Conservation (phyloP, 805 yeast species). For the Metschnikowia drakensbergensis region DNA sequence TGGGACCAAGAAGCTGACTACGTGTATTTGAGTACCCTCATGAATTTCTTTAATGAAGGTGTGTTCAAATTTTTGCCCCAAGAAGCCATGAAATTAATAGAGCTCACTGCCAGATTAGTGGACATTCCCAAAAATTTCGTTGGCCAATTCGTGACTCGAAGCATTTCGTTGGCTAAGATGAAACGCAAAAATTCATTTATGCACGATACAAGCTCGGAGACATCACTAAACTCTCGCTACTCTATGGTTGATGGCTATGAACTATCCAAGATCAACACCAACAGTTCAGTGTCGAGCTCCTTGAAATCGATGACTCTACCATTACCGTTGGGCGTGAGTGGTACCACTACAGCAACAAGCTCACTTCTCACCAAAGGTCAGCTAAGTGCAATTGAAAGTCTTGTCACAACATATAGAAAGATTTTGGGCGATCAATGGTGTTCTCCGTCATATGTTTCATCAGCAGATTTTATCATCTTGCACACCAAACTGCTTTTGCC, state of each 20-base stretch:
- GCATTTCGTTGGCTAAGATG: constrained; percentile 37
- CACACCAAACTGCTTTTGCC: constrained; percentile 36
- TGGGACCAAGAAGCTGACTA: constrained; percentile 71
- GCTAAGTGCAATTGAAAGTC: constrained; percentile 42
- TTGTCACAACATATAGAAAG: constrained; percentile 51
- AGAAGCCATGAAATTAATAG: constrained; percentile 60
- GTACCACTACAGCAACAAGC: constrained; percentile 38
- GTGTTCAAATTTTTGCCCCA: constrained; percentile 58
- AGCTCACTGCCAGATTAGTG: constrained; percentile 57
- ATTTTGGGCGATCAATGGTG: constrained; percentile 51
- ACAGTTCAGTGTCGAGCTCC: constrained; percentile 41
- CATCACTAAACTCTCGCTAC: constrained; percentile 28
- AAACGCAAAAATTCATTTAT: constrained; percentile 36
- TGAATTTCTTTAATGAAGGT: constrained; percentile 78
- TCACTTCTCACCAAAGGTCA: constrained; percentile 40
- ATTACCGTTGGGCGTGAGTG: constrained; percentile 42
- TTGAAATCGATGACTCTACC: constrained; percentile 40
- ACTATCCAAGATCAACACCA: constrained; percentile 47
- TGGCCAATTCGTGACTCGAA: constrained; percentile 51
- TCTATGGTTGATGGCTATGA: constrained; percentile 59
- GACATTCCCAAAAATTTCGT: constrained; percentile 20
- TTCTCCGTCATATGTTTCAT: constrained; percentile 23
- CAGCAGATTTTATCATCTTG: constrained; percentile 30
- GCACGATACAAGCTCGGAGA: constrained; percentile 20
- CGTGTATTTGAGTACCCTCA: constrained; percentile 58